Evolutionary conservation across 2,329 filamentous ascomycete species (phyloP), one percentile per base, ranked within the genome.

Genomic region (Colletotrichum sojae): DNA sequence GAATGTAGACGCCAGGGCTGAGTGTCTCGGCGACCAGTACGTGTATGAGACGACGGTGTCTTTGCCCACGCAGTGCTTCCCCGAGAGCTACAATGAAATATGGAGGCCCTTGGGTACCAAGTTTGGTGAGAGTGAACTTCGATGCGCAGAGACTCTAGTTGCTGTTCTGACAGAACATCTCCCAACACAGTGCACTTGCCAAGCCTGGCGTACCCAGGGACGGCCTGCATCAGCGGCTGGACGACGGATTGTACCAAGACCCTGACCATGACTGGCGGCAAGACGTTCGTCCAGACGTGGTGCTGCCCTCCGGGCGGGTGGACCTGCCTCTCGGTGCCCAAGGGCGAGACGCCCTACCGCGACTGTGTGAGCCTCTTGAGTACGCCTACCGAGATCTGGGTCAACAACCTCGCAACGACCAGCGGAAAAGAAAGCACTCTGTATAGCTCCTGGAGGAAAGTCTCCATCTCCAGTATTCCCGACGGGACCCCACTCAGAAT

Each of bases 341-440:
- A n/a, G 2, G 31, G 9, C 16, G 4, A 46, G 10, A 31, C 10
- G 8, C 49, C 56, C 1, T 54, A 15, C 2, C 56, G 63, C 2
- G 63, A 67, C 22, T 67, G 63, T 27, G 57, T 62, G 18, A 67
- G 57, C 13, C 12, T 62, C 0, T 40, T 67, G 5, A 67, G 57
- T 6, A 67, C 63, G 2, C 51, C 49, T 5, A 67, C 51, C 6
- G 63, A 67, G 2, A n/a, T 62, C 40, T 67, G 63, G 63, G 51
- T 67, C 49, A 62, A 45, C 22, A 61, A 61, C 3, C 22, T 62
- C 8, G 63, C n/a, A 40, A 55, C 63, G 20, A 55, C n/a, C 31
- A 20, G 49, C 9, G n/a, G 9, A 8, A 45, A 16, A 10, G 57
- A 67, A 18, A 6, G 18, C 1, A 40, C 49, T 2, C 18, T 55